Conservation (phyloP, 2,329 filamentous ascomycete species). For the Pestalotiopsis sp. region DNA sequence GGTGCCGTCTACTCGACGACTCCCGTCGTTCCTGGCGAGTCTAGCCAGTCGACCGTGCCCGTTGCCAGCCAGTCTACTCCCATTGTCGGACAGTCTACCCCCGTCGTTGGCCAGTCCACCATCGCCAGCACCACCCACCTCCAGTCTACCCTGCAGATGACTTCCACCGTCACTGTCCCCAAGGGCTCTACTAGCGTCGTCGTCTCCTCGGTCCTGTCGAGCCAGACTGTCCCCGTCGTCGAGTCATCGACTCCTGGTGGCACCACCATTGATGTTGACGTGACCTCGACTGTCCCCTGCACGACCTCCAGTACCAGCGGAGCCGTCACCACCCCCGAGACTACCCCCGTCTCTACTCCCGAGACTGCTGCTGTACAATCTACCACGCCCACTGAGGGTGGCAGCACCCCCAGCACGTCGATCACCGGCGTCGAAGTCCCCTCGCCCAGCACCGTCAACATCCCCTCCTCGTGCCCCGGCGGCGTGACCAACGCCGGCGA, state of each 20-base stretch:
- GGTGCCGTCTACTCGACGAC: too few relatives aligned
- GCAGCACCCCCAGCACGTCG: not conserved
- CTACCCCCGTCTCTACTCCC: not conserved
- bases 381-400: not conserved
- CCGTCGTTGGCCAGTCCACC: not conserved
- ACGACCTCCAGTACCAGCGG: not conserved
- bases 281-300: not conserved
- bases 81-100: not conserved
- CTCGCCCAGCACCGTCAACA: slow-evolving; percentile 13
- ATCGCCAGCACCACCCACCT: not conserved
- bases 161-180: not conserved
- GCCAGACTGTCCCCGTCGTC: not conserved
- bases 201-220: not conserved
- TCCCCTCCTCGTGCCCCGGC: slow-evolving; percentile 19
- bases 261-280: not conserved
- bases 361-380: not conserved
- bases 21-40: not conserved
- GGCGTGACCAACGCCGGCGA: slow-evolving; percentile 5
- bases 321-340: not conserved
- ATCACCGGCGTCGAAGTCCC: not conserved
- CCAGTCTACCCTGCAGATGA: not conserved
- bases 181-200: not conserved
- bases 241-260: not conserved
- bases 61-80: not conserved
- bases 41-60: not conserved